Percentiles rank a stretch among this genome's conserved stretches.
These are phyloP conservation scores for Pseudocohnilembus persalinus DNA, from an alignment of 169 alveolate genomes.

Conservation along the genomic window DNA sequence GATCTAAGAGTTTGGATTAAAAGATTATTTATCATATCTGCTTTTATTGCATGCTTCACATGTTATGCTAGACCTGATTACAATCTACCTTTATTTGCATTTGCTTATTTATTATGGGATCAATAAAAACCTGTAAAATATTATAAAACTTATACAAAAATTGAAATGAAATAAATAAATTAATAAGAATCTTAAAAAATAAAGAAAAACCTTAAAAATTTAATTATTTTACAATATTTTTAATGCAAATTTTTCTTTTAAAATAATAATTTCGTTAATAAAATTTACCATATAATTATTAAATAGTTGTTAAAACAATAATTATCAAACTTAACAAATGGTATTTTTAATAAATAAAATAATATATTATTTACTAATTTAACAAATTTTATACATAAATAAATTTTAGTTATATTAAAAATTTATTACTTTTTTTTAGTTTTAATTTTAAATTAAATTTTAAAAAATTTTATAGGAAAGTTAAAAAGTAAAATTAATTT, in stretches of 20 bases:
- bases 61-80: constrained; percentile 54
- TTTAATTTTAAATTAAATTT: background rate
- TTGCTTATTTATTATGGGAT: constrained; percentile 49
- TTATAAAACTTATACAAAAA: background rate
- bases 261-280: background rate
- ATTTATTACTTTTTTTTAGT: background rate
- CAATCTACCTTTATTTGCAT: constrained; percentile 48
- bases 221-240: too few relatives aligned
- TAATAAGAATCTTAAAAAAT: background rate
- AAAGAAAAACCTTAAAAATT: too few relatives aligned
- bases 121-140: constrained; percentile 35
- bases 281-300: background rate
- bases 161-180: background rate
- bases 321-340: background rate
- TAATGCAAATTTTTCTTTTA: background rate
- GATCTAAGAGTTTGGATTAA: constrained; percentile 2
- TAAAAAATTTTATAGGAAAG: constrained; percentile 5
- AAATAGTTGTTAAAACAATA: background rate
- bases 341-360: background rate
- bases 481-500: constrained; percentile 36
- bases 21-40: constrained; percentile 37
- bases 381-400: background rate
- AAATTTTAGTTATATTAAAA: too few relatives aligned
- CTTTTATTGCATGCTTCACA: constrained; percentile 45
- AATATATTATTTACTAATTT: background rate